Evolutionary conservation across 768 basidiomycete species (phyloP).

Genomic region (Lactarius evosmus): DNA sequence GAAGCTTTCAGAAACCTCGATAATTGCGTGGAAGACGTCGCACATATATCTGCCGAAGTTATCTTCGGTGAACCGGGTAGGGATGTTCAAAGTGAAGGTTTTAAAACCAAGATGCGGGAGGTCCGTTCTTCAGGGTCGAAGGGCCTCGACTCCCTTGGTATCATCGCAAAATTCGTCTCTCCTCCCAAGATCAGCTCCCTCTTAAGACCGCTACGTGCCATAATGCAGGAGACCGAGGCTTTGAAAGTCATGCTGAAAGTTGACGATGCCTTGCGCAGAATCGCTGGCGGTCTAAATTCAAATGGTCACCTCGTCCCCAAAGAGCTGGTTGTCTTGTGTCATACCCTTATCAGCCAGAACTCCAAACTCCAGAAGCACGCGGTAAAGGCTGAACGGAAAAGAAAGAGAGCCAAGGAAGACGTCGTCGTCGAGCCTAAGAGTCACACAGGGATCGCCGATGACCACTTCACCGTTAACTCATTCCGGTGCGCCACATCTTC

Average conservation of each 20-base stretch:
- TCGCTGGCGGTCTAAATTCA: slow-evolving; percentile 79
- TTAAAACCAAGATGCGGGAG: slow-evolving; percentile 93
- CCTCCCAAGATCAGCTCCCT: slow-evolving; percentile 73
- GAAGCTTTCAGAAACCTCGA: slow-evolving; percentile 63
- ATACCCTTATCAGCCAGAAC: slow-evolving; percentile 89
- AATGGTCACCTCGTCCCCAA: slow-evolving; percentile 67
- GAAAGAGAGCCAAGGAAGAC: slow-evolving; percentile 43
- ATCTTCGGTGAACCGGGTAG: slow-evolving; percentile 93
- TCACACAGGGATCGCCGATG: slow-evolving; percentile 46
- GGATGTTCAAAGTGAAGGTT: slow-evolving; percentile 83
- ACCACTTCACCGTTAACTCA: slow-evolving; percentile 84
- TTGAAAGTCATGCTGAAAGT: slow-evolving; percentile 76
- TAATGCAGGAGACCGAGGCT: slow-evolving; percentile 84
- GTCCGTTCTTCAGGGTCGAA: slow-evolving; percentile 79
- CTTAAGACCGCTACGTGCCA: slow-evolving; percentile 71
- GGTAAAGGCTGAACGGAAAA: slow-evolving; percentile 37
- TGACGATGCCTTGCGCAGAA: slow-evolving; percentile 83
- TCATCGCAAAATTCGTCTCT: slow-evolving; percentile 74
- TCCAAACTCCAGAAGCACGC: slow-evolving; percentile 76
- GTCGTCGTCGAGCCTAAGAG: slow-evolving; percentile 79
- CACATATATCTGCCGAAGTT: slow-evolving; percentile 81
- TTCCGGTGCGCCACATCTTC: slow-evolving; percentile 55
- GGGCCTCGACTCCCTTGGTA: slow-evolving; percentile 81
- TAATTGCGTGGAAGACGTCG: slow-evolving; percentile 71
- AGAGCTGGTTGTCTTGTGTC: slow-evolving; percentile 77